Conservation (phyloP, 768 basidiomycete species). For the Boletales sp. region DNA sequence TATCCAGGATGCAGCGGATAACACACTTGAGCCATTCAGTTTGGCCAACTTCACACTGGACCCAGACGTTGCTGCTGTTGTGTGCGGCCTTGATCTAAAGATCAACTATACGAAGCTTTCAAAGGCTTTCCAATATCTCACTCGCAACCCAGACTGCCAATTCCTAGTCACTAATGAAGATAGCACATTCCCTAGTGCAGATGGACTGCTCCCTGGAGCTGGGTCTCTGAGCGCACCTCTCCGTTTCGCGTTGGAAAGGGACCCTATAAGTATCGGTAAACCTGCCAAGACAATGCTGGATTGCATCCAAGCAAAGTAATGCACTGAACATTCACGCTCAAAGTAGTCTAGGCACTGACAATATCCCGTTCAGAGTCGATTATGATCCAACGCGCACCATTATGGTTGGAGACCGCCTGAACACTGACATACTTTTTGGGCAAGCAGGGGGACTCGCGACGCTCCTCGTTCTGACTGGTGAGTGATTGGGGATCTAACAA, state of each 20-base stretch:
- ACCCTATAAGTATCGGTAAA: constrained; percentile 84
- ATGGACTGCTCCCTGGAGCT: constrained; percentile 76
- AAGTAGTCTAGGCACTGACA: constrained; percentile 8
- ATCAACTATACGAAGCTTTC: constrained; percentile 94
- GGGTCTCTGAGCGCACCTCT: constrained; percentile 85
- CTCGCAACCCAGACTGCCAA: constrained; percentile 69
- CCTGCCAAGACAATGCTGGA: constrained; percentile 91
- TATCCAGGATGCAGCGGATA: constrained; percentile 79
- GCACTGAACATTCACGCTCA: neutral
- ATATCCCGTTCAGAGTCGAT: constrained; percentile 53
- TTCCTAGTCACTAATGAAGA: constrained; percentile 94
- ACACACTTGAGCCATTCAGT: constrained; percentile 65
- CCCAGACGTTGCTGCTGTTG: constrained; percentile 80
- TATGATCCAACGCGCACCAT: constrained; percentile 86
- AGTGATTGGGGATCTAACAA: constrained; percentile 7
- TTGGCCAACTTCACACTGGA: constrained; percentile 72
- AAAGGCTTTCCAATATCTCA: constrained; percentile 89
- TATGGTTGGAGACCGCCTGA: constrained; percentile 94
- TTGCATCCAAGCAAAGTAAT: constrained; percentile 78
- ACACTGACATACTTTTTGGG: constrained; percentile 95
- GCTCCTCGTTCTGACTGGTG: constrained; percentile 90
- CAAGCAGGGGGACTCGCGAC: constrained; percentile 82
- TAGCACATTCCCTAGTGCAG: constrained; percentile 79
- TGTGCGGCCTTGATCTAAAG: constrained; percentile 86
- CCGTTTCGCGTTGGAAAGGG: constrained; percentile 61